Percentiles rank a stretch among this genome's conserved stretches.
phyloP scores from a whole-genome alignment of 176 grass and related monocot genomes.

The Aegilops sharonensis region DNA sequence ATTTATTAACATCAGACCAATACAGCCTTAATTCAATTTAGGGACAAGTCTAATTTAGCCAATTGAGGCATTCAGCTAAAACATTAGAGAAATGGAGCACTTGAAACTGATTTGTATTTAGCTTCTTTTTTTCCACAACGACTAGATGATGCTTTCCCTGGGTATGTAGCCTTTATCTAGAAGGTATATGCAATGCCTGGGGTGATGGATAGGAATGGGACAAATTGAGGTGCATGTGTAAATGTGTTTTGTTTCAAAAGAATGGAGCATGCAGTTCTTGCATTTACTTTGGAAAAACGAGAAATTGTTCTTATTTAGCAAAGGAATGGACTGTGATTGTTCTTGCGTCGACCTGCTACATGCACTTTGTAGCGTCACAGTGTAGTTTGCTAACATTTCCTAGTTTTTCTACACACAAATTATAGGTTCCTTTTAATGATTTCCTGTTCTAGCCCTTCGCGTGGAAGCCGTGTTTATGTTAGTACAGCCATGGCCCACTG shows the following conservation, averaged over 20 bases:
- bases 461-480: not conserved
- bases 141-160: not conserved
- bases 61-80: not conserved
- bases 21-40: not conserved
- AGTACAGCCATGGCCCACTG: not conserved
- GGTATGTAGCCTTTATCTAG: not conserved
- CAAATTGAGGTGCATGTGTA: not conserved
- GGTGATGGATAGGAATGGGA: not conserved
- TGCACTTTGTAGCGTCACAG: not conserved
- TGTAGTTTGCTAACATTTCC: slow-evolving; percentile 6
- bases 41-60: not conserved
- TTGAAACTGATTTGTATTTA: not conserved
- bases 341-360: not conserved
- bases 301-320: not conserved
- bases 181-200: not conserved
- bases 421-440: not conserved
- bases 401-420: not conserved
- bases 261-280: not conserved
- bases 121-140: not conserved
- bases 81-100: not conserved
- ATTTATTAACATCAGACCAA: not conserved
- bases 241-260: not conserved
- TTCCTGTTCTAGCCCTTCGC: not conserved
- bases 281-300: not conserved
- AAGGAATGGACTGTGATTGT: not conserved